These are phyloP conservation scores for Penicillium sp. DNA, from an alignment of 2,329 filamentous ascomycete genomes.

Conservation along the genomic window DNA sequence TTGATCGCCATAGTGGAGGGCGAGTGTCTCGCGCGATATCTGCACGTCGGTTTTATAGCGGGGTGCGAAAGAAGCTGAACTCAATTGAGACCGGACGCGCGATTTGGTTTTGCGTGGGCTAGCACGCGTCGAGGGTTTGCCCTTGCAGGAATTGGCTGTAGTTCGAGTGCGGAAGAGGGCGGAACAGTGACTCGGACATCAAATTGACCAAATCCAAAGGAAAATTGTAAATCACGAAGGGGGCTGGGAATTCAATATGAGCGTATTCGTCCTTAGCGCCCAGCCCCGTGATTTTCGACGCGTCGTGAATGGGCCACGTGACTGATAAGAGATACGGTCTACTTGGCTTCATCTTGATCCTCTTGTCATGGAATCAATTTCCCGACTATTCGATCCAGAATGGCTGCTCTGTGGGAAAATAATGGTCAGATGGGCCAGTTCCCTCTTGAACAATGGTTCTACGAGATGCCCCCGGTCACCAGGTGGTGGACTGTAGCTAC, in stretches of 20 bases:
- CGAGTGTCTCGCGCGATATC: not conserved
- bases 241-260: slow-evolving; percentile 14
- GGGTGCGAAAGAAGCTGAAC: slow-evolving; percentile 9
- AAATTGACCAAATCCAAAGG: not conserved
- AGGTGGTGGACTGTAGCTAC: slow-evolving; percentile 96
- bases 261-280: slow-evolving; percentile 13
- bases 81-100: slow-evolving; percentile 1
- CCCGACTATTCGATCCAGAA: slow-evolving; percentile 12
- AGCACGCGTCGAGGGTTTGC: not conserved
- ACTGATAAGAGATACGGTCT: slow-evolving; percentile 2
- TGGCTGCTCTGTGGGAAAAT: slow-evolving; percentile 45
- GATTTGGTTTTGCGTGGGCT: not conserved
- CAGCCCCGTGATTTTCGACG: slow-evolving; percentile 21
- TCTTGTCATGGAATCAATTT: not conserved
- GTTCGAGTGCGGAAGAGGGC: not conserved
- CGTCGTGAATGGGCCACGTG: slow-evolving; percentile 16
- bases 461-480: slow-evolving; percentile 95
- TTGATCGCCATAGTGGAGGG: slow-evolving; percentile 29
- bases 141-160: not conserved
- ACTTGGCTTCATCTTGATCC: slow-evolving; percentile 1
- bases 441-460: slow-evolving; percentile 96
- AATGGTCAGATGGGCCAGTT: slow-evolving; percentile 54
- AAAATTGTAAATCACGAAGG: slow-evolving; percentile 1
- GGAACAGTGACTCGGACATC: not conserved
- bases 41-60: not conserved